Percentiles rank a stretch among this genome's conserved stretches.
Evolutionary conservation across 139 green algal genomes (phyloP).

Genomic region (Picochlorum sp.): DNA sequence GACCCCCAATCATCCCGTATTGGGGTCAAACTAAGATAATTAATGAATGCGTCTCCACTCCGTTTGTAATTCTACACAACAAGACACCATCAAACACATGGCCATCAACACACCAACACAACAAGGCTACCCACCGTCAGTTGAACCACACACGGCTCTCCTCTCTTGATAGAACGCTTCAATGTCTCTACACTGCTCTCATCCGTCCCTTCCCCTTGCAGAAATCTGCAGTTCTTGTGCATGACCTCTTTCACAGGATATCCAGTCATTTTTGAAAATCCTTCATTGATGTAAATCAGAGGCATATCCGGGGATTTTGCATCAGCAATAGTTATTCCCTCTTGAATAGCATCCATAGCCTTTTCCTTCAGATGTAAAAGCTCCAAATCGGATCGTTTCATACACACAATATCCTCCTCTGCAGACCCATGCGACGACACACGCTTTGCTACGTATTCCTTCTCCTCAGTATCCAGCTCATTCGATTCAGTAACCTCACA

Average conservation of each 20-base stretch:
- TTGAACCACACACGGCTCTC: constrained; percentile 43
- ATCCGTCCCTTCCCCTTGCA: constrained; percentile 43
- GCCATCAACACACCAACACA: constrained; percentile 2
- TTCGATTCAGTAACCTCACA: too few species aligned
- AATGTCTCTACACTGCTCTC: constrained; percentile 25
- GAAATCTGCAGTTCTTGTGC: constrained; percentile 65
- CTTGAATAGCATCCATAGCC: constrained; percentile 61
- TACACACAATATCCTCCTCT: constrained; percentile 27
- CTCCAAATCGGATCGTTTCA: constrained; percentile 47
- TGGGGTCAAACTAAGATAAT: constrained; percentile 67
- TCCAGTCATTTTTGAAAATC: constrained; percentile 72
- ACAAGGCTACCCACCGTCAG: constrained; percentile 8
- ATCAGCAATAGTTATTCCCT: constrained; percentile 77
- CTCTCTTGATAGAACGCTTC: constrained; percentile 30
- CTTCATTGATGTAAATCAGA: constrained; percentile 74
- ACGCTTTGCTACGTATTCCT: not conserved
- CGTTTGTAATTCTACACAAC: constrained; percentile 54
- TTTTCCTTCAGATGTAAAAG: constrained; percentile 63
- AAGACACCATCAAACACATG: not conserved
- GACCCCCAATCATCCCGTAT: constrained; percentile 43
- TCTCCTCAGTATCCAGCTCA: too few species aligned
- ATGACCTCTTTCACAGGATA: constrained; percentile 46
- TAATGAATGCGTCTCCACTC: constrained; percentile 63
- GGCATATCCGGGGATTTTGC: constrained; percentile 63
- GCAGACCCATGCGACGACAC: not conserved